Evolutionary conservation across 2,329 filamentous ascomycete species (phyloP).

Genomic region (Thyridium curvatum): DNA sequence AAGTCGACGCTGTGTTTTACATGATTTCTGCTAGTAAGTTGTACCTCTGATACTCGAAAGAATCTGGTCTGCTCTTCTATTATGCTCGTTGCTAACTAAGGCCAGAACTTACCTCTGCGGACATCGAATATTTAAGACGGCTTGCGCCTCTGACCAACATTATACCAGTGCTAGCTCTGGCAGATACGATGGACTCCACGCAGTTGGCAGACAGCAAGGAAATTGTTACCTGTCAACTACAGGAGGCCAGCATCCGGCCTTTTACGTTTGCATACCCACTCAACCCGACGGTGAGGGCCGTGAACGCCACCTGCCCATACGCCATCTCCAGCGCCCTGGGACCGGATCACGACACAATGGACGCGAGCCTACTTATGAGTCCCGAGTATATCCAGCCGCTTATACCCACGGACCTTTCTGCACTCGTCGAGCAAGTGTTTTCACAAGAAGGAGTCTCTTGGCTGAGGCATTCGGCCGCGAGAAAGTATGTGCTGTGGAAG

Average conservation of each 20-base stretch:
- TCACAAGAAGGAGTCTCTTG: slow-evolving; percentile 72
- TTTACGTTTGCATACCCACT: slow-evolving; percentile 36
- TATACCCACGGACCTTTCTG: slow-evolving; percentile 63
- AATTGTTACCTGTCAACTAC: slow-evolving; percentile 49
- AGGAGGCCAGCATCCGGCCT: slow-evolving; percentile 49
- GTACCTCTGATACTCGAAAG: not conserved
- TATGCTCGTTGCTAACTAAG: slow-evolving; percentile 6
- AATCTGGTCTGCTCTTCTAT: not conserved
- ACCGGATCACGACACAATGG: slow-evolving; percentile 76
- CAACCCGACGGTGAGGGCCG: too few relatives aligned
- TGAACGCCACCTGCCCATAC: slow-evolving; percentile 42
- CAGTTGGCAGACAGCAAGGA: slow-evolving; percentile 55
- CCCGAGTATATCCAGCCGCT: slow-evolving; percentile 83
- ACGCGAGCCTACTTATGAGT: slow-evolving; percentile 89
- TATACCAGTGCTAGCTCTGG: slow-evolving; percentile 72
- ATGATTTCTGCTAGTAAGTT: slow-evolving; percentile 64
- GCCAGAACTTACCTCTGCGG: slow-evolving; percentile 51
- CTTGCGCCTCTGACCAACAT: slow-evolving; percentile 74
- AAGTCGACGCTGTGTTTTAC: slow-evolving; percentile 83
- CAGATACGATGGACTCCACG: slow-evolving; percentile 59
- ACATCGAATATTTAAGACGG: slow-evolving; percentile 65
- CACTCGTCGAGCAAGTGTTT: slow-evolving; percentile 69
- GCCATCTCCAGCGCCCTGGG: slow-evolving; percentile 70
- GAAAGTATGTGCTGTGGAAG: slow-evolving; percentile 73
- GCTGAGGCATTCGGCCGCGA: slow-evolving; percentile 75